Base-by-base conservation (phyloP, 2,329 filamentous ascomycete species). In the Dothistroma pini region DNA sequence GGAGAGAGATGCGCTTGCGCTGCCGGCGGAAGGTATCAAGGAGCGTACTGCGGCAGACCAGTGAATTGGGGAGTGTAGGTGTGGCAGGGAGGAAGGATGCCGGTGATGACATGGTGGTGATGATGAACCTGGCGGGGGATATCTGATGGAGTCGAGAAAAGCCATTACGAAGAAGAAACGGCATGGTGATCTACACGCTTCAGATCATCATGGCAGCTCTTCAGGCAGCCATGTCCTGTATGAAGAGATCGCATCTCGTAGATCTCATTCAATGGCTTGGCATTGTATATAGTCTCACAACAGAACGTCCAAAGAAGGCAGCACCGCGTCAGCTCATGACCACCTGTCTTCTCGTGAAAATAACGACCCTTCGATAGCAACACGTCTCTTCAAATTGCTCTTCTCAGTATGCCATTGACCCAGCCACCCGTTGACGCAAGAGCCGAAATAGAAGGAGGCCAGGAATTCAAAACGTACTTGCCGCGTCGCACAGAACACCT, bases 11-110 rank as follows among this genome's bases (percentile, higher is more conserved):
- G 49, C 58, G 16, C 48, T 62, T 29, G 54, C 61, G 21, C 63
- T 47, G 25, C 61, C 54, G 1, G 50, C 54, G 25, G 51, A 35
- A 32, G 53, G 49, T 29, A 58, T 56, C 5, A 59, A 59, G 35
- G 59, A 63, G 63, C 57, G 62, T 44, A 67, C 64, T 22, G 49
- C 31, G 55, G 63, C 65, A 25, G 65, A 60, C 22, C 56, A 63
- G 47, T 61, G 62, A 44, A 54, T 14, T 29, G 47, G 49, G 21
- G 31, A 38, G 51, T 53, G 51, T 21, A 53, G n/a, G 51, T 35
- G 51, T 53, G 51, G 29, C 16, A 19, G 51, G 29, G 54, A 38
- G 49, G 25, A 22, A 57, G 44, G 19, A 4, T 47, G 29, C 22
- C 35, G 55, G 44, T 34, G 55, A 57, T 3, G 19, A 22, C 48